Conservation (phyloP, 768 basidiomycete species). For the Butyriboletus loyo region DNA sequence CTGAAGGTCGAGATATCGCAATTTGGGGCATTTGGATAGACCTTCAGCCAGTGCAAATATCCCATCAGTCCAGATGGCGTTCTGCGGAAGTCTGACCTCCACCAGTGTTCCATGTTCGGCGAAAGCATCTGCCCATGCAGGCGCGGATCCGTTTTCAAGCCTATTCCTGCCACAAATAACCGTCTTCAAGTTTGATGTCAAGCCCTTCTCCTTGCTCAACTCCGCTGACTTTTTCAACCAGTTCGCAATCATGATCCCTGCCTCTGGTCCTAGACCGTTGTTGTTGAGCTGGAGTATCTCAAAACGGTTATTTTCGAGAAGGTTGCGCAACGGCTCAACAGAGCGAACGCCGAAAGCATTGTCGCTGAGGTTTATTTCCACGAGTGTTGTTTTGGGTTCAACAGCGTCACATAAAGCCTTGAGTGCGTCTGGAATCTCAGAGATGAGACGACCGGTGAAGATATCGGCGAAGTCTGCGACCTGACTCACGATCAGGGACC, state of each 20-base stretch:
- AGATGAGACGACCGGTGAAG: constrained; percentile 94
- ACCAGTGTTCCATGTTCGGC: constrained; percentile 75
- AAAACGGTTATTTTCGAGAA: constrained; percentile 78
- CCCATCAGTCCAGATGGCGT: constrained; percentile 93
- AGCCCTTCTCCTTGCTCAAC: constrained; percentile 61
- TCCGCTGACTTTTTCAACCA: constrained; percentile 78
- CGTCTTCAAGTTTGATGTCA: constrained; percentile 66
- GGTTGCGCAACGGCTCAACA: constrained; percentile 89
- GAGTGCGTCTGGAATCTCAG: constrained; percentile 90
- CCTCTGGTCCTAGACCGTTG: constrained; percentile 92
- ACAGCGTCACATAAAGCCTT: constrained; percentile 86
- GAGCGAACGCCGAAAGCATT: constrained; percentile 97
- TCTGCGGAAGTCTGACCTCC: constrained; percentile 95
- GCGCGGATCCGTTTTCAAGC: constrained; percentile 87
- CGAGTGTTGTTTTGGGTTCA: constrained; percentile 71
- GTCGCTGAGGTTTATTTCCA: constrained; percentile 88
- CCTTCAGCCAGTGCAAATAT: constrained; percentile 77
- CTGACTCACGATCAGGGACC: constrained; percentile 41
- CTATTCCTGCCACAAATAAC: constrained; percentile 95
- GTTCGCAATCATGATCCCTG: constrained; percentile 80
- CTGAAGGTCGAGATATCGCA: constrained; percentile 85
- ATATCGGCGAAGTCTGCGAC: constrained; percentile 96
- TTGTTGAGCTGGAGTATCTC: constrained; percentile 90
- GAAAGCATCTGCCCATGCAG: constrained; percentile 84
- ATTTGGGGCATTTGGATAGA: constrained; percentile 57